phyloP scores from a whole-genome alignment of 2,329 filamentous ascomycete species.

The Botryotinia narcissicola region DNA sequence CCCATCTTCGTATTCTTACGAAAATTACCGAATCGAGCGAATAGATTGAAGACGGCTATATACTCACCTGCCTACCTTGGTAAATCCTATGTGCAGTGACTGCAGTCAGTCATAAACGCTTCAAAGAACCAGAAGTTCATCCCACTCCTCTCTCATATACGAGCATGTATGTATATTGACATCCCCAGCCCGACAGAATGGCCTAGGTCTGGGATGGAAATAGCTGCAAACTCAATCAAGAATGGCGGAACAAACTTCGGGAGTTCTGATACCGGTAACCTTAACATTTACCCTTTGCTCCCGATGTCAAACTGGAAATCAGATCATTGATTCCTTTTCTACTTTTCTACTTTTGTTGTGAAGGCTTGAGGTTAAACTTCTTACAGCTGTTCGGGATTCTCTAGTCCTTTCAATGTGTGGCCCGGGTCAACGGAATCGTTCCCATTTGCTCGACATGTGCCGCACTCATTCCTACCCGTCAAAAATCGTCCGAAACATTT shows the following conservation, averaged over 20 bases:
- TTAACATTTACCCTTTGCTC: neutral
- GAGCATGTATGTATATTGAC: neutral
- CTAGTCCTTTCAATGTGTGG: neutral
- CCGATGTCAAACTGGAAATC: neutral
- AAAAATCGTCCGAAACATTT: slow-evolving; percentile 10
- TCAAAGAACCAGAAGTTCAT: neutral
- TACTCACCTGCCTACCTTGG: neutral
- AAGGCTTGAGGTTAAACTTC: neutral
- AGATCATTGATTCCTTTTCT: neutral
- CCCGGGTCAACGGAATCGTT: neutral
- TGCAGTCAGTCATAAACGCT: neutral
- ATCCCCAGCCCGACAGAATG: neutral
- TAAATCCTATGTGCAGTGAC: no score
- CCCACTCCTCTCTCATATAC: neutral
- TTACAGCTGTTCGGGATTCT: neutral
- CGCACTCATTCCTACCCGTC: neutral
- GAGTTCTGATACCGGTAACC: neutral
- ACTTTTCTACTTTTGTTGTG: neutral
- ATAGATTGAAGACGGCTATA: neutral
- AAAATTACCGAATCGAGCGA: neutral
- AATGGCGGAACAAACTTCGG: neutral
- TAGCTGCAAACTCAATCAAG: neutral
- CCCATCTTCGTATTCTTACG: neutral
- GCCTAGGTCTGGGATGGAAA: neutral
- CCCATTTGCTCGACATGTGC: slow-evolving; percentile 4